Conservation (phyloP, 2,329 filamentous ascomycete genomes). For the Ophiocordyceps unilateralis region DNA sequence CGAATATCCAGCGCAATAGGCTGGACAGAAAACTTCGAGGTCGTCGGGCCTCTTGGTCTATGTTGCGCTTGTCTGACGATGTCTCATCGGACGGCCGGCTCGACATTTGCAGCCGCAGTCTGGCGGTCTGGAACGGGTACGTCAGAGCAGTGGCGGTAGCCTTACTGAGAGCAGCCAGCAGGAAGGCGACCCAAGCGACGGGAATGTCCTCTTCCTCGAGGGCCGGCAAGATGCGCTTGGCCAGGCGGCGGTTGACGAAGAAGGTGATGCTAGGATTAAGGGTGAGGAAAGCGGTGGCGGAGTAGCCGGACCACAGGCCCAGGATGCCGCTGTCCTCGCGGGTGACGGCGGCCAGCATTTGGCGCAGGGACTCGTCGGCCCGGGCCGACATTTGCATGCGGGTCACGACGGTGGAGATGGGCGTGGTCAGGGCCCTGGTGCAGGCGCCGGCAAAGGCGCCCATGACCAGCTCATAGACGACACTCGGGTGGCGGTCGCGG, state of each 20-base stretch:
- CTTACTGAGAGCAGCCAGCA: constrained; percentile 60
- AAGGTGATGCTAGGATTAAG: constrained; percentile 80
- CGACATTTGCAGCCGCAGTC: constrained; percentile 56
- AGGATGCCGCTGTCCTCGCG: constrained; percentile 46
- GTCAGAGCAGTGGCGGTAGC: constrained; percentile 58
- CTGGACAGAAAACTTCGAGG: constrained; percentile 1
- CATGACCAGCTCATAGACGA: constrained; percentile 56
- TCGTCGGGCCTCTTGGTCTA: background rate
- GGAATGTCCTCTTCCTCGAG: constrained; percentile 24
- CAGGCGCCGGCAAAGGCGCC: constrained; percentile 59
- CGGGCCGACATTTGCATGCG: constrained; percentile 54
- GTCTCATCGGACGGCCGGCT: constrained; percentile 7
- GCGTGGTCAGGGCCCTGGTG: constrained; percentile 61
- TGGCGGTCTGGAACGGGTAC: constrained; percentile 78
- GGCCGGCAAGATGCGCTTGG: constrained; percentile 36
- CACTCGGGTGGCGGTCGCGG: constrained; percentile 30
- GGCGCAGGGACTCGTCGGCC: constrained; percentile 21
- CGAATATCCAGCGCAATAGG: constrained; percentile 9
- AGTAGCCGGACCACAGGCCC: constrained; percentile 82
- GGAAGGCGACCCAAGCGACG: constrained; percentile 22
- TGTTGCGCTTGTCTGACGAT: constrained; percentile 2
- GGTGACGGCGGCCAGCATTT: constrained; percentile 47
- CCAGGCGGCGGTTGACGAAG: constrained; percentile 59
- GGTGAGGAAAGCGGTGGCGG: constrained; percentile 61
- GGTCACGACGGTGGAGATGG: constrained; percentile 67